Evolutionary conservation across 1,284 basidiomycete genomes (phyloP).

Genomic region (Cryptococcus sp.): DNA sequence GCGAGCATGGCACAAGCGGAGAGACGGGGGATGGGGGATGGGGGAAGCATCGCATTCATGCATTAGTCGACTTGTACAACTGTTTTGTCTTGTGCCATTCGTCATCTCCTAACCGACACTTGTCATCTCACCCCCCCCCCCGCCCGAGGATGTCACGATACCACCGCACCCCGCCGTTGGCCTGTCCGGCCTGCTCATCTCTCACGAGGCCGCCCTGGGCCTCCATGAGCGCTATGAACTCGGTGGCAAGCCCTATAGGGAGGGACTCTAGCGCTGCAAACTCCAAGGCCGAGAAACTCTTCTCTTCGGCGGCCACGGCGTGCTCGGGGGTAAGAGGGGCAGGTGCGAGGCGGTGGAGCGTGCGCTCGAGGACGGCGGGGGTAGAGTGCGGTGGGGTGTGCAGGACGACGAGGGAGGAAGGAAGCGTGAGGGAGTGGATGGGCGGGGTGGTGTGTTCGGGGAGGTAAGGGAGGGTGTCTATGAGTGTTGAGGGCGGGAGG

Average conservation of each 20-base stretch:
- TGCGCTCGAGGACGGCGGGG: conserved; percentile 62
- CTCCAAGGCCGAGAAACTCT: conserved; percentile 52
- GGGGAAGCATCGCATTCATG: background rate
- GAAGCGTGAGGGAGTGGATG: conserved; percentile 66
- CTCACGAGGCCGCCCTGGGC: conserved; percentile 59
- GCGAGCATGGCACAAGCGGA: background rate
- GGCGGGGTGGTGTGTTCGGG: conserved; percentile 64
- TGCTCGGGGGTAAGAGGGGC: background rate
- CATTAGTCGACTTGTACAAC: background rate
- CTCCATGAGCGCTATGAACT: conserved; percentile 72
- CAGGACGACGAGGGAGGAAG: conserved; percentile 71
- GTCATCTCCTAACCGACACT: background rate
- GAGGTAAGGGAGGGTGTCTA: conserved; percentile 68
- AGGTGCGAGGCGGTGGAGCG: conserved; percentile 55
- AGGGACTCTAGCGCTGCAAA: conserved; percentile 66
- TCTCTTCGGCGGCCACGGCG: conserved; percentile 20
- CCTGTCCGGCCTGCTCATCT: conserved; percentile 60
- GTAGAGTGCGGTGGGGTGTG: conserved; percentile 74
- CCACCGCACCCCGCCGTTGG: conserved; percentile 59
- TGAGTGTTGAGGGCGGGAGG: conserved; percentile 79
- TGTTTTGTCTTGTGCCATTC: background rate
- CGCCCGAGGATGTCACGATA: conserved; percentile 66
- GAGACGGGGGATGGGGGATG: background rate
- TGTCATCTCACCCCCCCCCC: conserved; percentile 34
- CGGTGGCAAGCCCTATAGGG: conserved; percentile 65